These are phyloP conservation scores for Rhododendron williamsianum DNA, from an alignment of 148 eudicot species.

Conservation along the genomic window DNA sequence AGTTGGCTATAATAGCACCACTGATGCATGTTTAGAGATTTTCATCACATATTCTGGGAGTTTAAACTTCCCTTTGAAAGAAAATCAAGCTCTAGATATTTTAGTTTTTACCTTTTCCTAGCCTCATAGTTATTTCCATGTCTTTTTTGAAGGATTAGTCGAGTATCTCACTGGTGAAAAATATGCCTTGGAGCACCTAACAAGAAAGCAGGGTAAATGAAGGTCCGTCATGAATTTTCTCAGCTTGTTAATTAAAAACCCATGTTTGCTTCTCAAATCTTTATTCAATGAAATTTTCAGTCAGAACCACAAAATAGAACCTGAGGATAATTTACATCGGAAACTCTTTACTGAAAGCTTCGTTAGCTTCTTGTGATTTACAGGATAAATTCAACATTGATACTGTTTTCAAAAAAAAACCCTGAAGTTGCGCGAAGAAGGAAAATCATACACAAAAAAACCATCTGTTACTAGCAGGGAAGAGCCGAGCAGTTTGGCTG, in stretches of 20 bases:
- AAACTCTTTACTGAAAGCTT: background rate
- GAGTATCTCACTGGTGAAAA: slow-evolving; percentile 61
- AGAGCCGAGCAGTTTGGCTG: background rate
- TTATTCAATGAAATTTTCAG: background rate
- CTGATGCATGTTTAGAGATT: background rate
- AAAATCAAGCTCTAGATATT: background rate
- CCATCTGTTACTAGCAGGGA: background rate
- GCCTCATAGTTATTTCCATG: background rate
- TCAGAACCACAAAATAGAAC: background rate
- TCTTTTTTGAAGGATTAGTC: slow-evolving; percentile 48
- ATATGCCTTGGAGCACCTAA: slow-evolving; percentile 44
- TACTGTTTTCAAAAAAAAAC: background rate
- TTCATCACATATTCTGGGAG: background rate
- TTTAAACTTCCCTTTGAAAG: background rate
- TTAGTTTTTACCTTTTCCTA: background rate
- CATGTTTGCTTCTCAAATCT: background rate
- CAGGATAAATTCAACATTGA: background rate
- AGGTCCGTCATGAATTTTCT: background rate
- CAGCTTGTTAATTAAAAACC: background rate
- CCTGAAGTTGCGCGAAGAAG: background rate
- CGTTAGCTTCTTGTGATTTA: background rate
- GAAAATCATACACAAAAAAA: background rate
- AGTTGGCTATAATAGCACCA: background rate
- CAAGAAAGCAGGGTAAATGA: slow-evolving; percentile 11
- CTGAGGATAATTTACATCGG: background rate